Evolutionary conservation across 306 rosid species (phyloP).

Genomic region (Vigna trinervia): DNA sequence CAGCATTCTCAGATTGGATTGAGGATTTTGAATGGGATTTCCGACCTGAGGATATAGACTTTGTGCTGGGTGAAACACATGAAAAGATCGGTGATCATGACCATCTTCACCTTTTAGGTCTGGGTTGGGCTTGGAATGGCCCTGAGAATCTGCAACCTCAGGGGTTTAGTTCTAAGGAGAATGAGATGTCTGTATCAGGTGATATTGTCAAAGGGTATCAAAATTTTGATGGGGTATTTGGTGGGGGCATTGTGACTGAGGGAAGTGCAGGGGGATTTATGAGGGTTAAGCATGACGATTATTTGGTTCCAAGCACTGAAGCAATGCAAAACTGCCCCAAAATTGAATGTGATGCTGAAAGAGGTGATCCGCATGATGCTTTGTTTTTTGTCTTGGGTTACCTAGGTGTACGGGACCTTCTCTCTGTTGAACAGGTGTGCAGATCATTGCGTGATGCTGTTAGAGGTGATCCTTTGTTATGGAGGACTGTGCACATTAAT

Average conservation of each 20-base stretch:
- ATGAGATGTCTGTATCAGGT: constrained; percentile 43
- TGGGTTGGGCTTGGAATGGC: constrained; percentile 59
- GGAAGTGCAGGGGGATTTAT: constrained; percentile 40
- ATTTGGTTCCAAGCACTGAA: constrained; percentile 37
- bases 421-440: constrained; percentile 66
- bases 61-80: constrained; percentile 47
- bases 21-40: constrained; percentile 50
- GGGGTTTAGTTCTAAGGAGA: constrained; percentile 31
- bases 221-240: constrained; percentile 30
- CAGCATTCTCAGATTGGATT: constrained; percentile 59
- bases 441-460: constrained; percentile 55
- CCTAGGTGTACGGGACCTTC: constrained; percentile 69
- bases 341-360: constrained; percentile 34
- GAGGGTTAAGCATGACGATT: constrained; percentile 34
- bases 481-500: constrained; percentile 64
- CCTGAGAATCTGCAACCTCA: constrained; percentile 44
- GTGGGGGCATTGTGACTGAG: constrained; percentile 38
- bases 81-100: constrained; percentile 42
- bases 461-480: constrained; percentile 61
- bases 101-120: constrained; percentile 48
- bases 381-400: constrained; percentile 57
- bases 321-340: constrained; percentile 18
- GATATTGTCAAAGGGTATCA: constrained; percentile 45
- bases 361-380: constrained; percentile 69
- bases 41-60: constrained; percentile 43